These are phyloP conservation scores for Alternaria gaisen DNA, from an alignment of 2,329 filamentous ascomycete species.

Conservation along the genomic window DNA sequence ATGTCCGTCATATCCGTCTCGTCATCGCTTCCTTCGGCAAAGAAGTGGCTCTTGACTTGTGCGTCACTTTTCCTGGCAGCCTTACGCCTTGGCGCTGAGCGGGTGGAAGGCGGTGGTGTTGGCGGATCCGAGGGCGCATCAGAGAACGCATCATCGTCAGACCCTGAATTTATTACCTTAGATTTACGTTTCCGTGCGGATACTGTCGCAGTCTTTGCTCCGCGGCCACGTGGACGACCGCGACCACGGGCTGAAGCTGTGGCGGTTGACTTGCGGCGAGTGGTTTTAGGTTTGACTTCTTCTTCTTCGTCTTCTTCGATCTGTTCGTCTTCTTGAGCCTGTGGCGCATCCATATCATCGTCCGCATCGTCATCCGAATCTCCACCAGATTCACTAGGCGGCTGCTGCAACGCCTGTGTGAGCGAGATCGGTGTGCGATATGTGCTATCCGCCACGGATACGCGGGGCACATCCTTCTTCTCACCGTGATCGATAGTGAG, in stretches of 20 bases:
- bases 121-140: slow-evolving; percentile 18
- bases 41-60: slow-evolving; percentile 47
- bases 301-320: slow-evolving; percentile 51
- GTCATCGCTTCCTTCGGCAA: slow-evolving; percentile 41
- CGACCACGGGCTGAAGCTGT: slow-evolving; percentile 1
- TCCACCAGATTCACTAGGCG: slow-evolving; percentile 9
- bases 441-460: slow-evolving; percentile 16
- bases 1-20: slow-evolving; percentile 46
- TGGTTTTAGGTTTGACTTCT: slow-evolving; percentile 9
- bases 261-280: slow-evolving; percentile 20
- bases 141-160: slow-evolving; percentile 23
- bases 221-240: slow-evolving; percentile 7
- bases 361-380: neutral
- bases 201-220: slow-evolving; percentile 15
- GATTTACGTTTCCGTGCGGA: slow-evolving; percentile 20
- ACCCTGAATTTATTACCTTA: slow-evolving; percentile 11
- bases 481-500: slow-evolving; percentile 48
- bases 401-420: slow-evolving; percentile 39
- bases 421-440: slow-evolving; percentile 50
- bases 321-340: slow-evolving; percentile 55
- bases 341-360: slow-evolving; percentile 6
- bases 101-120: slow-evolving; percentile 15
- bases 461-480: slow-evolving; percentile 10
- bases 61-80: slow-evolving; percentile 40
- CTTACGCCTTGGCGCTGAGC: slow-evolving; percentile 35